Percentiles rank a stretch among this genome's conserved stretches.
Evolutionary conservation across 1,284 basidiomycete genomes (phyloP).

Genomic region (Stygiomarasmius scandens): DNA sequence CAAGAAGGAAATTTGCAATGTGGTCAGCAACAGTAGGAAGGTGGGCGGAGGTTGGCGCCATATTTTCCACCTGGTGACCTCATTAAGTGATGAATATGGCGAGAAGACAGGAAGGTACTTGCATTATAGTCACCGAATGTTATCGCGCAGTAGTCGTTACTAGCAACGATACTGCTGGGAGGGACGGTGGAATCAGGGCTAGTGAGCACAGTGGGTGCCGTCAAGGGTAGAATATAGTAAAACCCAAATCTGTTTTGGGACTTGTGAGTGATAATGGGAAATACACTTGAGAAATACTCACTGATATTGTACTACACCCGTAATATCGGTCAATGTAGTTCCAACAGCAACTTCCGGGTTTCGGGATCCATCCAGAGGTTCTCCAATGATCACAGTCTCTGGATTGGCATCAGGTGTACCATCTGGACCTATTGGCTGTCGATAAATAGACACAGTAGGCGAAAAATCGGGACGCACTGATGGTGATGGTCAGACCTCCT

Average conservation of each 20-base stretch:
- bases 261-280: neutral
- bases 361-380: constrained; percentile 56
- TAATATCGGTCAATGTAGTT: constrained; percentile 50
- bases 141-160: constrained; percentile 45
- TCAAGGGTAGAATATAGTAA: constrained; percentile 59
- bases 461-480: constrained; percentile 35
- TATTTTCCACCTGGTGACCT: constrained; percentile 53
- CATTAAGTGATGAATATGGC: neutral
- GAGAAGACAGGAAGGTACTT: constrained; percentile 11
- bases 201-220: constrained; percentile 51
- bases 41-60: constrained; percentile 53
- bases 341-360: constrained; percentile 56
- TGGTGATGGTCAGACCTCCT: constrained; percentile 58
- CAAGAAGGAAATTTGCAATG: constrained; percentile 52
- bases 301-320: constrained; percentile 60
- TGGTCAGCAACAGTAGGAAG: constrained; percentile 55
- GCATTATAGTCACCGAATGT: constrained; percentile 68
- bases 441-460: constrained; percentile 8
- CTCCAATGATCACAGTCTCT: constrained; percentile 57
- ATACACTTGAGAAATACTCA: constrained; percentile 25
- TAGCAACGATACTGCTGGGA: constrained; percentile 42
- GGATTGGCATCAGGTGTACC: constrained; percentile 59
- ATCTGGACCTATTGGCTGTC: constrained; percentile 37
- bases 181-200: constrained; percentile 36
- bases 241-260: constrained; percentile 45